Conservation (phyloP, 257 asterid genomes). For the Handroanthus guayacan region DNA sequence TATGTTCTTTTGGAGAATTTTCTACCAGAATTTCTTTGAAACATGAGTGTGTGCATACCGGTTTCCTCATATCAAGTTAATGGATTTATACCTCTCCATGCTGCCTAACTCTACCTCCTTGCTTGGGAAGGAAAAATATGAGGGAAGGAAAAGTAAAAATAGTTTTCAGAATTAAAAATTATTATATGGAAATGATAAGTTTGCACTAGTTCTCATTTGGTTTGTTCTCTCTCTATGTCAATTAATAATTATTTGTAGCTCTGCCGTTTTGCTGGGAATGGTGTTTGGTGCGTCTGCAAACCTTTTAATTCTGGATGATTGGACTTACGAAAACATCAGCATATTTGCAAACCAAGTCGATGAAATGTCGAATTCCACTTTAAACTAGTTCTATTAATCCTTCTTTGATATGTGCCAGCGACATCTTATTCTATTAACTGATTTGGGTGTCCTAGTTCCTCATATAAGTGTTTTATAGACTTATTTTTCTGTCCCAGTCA, state of each 20-base stretch:
- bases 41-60: conserved; percentile 6
- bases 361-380: background rate
- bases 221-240: background rate
- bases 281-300: background rate
- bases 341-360: background rate
- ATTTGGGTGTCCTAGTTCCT: background rate
- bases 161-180: background rate
- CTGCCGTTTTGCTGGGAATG: background rate
- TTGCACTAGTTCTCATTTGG: too few relatives aligned
- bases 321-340: background rate
- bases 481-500: background rate
- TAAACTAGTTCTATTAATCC: background rate
- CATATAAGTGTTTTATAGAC: background rate
- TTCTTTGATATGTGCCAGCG: background rate
- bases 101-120: background rate
- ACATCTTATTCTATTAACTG: background rate
- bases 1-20: background rate
- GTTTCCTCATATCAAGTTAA: conserved; percentile 2
- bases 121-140: background rate
- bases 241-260: background rate
- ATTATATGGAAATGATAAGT: background rate
- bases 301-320: background rate
- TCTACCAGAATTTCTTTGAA: conserved; percentile 13
- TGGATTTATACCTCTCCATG: background rate
- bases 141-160: background rate